Base-by-base conservation (phyloP, 2,329 filamentous ascomycete genomes). In the Pseudocercospora cruenta region DNA sequence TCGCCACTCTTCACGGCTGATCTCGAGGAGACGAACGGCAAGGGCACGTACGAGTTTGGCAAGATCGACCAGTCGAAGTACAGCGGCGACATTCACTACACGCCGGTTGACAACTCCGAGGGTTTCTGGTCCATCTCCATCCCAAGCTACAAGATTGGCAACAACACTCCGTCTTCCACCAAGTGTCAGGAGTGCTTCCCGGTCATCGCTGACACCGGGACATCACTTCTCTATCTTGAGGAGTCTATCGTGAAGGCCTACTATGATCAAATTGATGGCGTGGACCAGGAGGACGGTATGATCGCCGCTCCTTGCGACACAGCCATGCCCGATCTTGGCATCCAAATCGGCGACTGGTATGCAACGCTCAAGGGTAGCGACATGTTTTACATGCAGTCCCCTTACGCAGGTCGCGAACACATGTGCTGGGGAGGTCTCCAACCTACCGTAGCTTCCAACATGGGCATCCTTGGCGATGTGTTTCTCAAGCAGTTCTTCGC, bases 31-130 rank as follows among this genome's bases (percentile, higher is more conserved):
- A 69, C 84, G 65, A 81, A 82, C 54, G 70, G 71, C 55, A 66
- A 67, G 8, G 91, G 91, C 54, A 84, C 85, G 31, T 94, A 92
- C 79, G 88, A 92, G 74, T 94, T 94, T 73, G 91, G 91, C 67
- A 84, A 78, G 71, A 88, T 94, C 72, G 89, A 94, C 75, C 75
- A 73, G 1, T 80, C 80, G 63, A 88, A 91, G 72, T 91, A 90
- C 77, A 82, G 77, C 1, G 91, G 90, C 36, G 72, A 83, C 3
- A 84, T 94, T 72, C 78, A 83, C 22, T 92, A 88, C 75, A 82
- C 88, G 21, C 80, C 84, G 9, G 83, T 92, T 67, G 86, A 91
- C 74, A 83, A 82, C 19, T 83, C 82, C 10, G 79, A 82, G 33
- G 91, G 90, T 8, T 92, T 89, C 81, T 93, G 91, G 91, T 82